Conservation (phyloP, 371 early-diverging fungal genomes). For the Mortierella sp. region DNA sequence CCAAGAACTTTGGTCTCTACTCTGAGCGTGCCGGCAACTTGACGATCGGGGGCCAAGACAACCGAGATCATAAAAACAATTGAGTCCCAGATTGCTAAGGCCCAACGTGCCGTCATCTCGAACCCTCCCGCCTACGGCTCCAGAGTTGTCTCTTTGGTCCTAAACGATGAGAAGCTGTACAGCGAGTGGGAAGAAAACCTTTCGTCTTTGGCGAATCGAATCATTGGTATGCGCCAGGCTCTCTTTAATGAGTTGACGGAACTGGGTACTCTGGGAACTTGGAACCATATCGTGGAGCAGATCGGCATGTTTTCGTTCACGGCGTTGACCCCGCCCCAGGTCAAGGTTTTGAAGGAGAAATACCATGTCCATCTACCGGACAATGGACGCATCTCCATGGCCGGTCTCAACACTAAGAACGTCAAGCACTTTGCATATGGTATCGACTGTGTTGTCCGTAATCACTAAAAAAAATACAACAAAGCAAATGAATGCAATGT, state of each 20-base stretch:
- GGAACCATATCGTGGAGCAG: slow-evolving; percentile 96
- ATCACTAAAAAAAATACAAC: slow-evolving; percentile 46
- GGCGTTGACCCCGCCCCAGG: slow-evolving; percentile 78
- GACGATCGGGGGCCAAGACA: slow-evolving; percentile 78
- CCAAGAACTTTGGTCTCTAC: slow-evolving; percentile 98
- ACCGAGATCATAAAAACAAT: slow-evolving; percentile 70
- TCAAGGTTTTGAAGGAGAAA: slow-evolving; percentile 82
- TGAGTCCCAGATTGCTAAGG: slow-evolving; percentile 87
- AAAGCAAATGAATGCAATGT: too few species aligned
- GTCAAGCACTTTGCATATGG: slow-evolving; percentile 89
- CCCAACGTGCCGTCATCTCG: slow-evolving; percentile 89
- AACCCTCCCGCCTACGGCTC: slow-evolving; percentile 96
- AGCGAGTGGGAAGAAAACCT: slow-evolving; percentile 88
- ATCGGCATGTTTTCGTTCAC: slow-evolving; percentile 99
- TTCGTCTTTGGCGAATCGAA: slow-evolving; percentile 90
- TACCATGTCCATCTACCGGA: slow-evolving; percentile 95
- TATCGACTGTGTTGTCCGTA: slow-evolving; percentile 81
- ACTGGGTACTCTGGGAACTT: slow-evolving; percentile 92
- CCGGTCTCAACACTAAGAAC: slow-evolving; percentile 90
- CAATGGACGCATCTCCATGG: slow-evolving; percentile 97
- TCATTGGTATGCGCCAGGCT: slow-evolving; percentile 88
- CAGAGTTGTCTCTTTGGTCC: slow-evolving; percentile 85
- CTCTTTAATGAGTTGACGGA: slow-evolving; percentile 74
- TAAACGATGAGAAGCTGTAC: slow-evolving; percentile 84
- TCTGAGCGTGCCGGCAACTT: slow-evolving; percentile 93